Evolutionary conservation across 768 basidiomycete genomes (phyloP), one percentile per base, ranked within the genome.

Genomic region (Lactarius deliciosus): DNA sequence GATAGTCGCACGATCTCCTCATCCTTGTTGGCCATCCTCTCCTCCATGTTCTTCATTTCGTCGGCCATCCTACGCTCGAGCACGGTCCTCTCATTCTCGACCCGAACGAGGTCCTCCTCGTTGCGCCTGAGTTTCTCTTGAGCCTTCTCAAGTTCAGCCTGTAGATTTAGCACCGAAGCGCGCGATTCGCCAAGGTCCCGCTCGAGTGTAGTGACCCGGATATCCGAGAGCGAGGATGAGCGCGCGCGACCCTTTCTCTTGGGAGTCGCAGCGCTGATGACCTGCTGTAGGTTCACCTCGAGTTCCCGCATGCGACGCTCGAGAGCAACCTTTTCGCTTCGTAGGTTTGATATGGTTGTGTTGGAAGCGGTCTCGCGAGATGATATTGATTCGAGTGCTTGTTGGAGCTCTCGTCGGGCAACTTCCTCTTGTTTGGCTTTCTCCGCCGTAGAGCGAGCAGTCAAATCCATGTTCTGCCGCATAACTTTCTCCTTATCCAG

Each of bases 291-390:
- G 47, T 80, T 69, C 57, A 70, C 76, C 72, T 89, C 82, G 58
- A 90, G 79, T 73, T 90, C 87, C 60, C 80, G 81, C 41, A 88
- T 78, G 30, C 86, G 84, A 41, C 77, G 76, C 68, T 89, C 86
- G 28, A 88, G 81, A 6, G 74, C 80, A 41, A 72, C 66, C 69
- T 89, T 90, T 69, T 90, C 89, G 63, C 79, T 80, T 72, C 85
- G 81, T 47, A 88, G 74, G 66, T 56, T 79, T 3, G 63, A 62
- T 47, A 71, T 43, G 20, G 28, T 54, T 1, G 61, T 22, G 15
- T 57, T 69, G 18, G 68, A 64, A 18, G 54, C 38, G 13, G 61
- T 59, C 36, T 69, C 68, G 36, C 56, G 54, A 34, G 60, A 57
- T 28, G 70, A 69, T 50, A 66, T n/a, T 11, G 63, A 60, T 34